These are phyloP conservation scores for Clausena lansium DNA, from an alignment of 345 rosid species.

Conservation along the genomic window DNA sequence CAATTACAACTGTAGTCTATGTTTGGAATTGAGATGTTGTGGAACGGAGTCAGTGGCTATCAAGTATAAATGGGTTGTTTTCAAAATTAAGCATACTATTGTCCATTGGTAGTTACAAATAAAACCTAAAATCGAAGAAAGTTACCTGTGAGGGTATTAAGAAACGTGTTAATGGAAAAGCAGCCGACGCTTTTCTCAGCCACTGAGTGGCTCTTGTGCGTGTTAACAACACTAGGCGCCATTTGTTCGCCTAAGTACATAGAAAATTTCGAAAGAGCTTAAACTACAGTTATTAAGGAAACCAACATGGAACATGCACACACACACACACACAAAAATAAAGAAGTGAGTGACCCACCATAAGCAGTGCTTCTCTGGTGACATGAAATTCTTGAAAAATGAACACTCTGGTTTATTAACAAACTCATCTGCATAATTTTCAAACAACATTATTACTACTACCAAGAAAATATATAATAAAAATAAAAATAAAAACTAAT, in stretches of 20 bases:
- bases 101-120: neutral
- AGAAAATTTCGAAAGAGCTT: neutral
- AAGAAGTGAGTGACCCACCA: conserved; percentile 10
- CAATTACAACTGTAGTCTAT: neutral
- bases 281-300: neutral
- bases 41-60: neutral
- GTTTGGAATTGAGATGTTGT: neutral
- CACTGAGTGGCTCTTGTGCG: too few relatives aligned
- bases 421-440: conserved; percentile 26
- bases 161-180: neutral
- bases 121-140: neutral
- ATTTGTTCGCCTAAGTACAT: neutral
- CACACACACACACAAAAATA: too few relatives aligned
- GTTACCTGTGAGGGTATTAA: conserved; percentile 12
- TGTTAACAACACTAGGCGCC: neutral
- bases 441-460: neutral
- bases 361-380: neutral
- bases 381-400: conserved; percentile 15
- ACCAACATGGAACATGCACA: neutral
- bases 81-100: neutral
- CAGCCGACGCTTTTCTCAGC: conserved; percentile 1
- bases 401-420: conserved; percentile 12
- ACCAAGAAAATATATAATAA: too few relatives aligned
- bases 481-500: too few relatives aligned
- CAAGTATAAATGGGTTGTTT: neutral